Base-by-base conservation (phyloP, 2,329 filamentous ascomycete species). In the Neopestalotiopsis clavispora region DNA sequence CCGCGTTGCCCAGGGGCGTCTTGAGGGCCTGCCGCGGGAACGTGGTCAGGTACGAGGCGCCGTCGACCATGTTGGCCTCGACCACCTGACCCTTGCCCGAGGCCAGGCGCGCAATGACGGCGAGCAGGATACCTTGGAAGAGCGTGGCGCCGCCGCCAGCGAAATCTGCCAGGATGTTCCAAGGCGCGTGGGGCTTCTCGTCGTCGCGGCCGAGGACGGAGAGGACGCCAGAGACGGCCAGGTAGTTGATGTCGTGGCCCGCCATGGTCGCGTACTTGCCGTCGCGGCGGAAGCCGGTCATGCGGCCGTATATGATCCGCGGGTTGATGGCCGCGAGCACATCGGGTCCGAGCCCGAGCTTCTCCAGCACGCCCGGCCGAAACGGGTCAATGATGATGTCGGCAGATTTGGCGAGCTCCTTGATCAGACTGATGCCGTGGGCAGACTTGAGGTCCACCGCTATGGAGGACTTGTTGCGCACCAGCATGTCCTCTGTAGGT, bases 31-130 rank as follows among this genome's bases (percentile, higher is more conserved):
- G 83, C 42, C 95, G 86, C 65, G 93, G 91, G 81, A 95, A 95
- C 0, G 90, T 92, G 1, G 91, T 91, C 32, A 98, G 82, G 79
- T 95, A 95, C 45, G 90, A 88, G 28, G 88, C 89, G 9, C 95
- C 95, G 81, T 98, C 95, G 13, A 98, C 95, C 95, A 98, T 98
- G 80, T 97, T 98, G 17, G 93, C 94, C 82, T 98, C 94, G 9
- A 98, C 94, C 13, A 98, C 91, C 81, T 98, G 95, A 0, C 95
- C 95, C 2, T 82, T 83, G 0, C 94, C 94, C 0, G 85, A 90
- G 58, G 80, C 82, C 63, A 85, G 83, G 42, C 94, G 84, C 14
- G 89, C 86, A 10, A 97, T 75, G 69, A 98, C 80, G 0, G 96
- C 95, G 23, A 98, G 84, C 67, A 98, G 79, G 4, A 98, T 89